Base-by-base conservation (phyloP, 1,284 basidiomycete genomes). In the Rhizoctonia solani region DNA sequence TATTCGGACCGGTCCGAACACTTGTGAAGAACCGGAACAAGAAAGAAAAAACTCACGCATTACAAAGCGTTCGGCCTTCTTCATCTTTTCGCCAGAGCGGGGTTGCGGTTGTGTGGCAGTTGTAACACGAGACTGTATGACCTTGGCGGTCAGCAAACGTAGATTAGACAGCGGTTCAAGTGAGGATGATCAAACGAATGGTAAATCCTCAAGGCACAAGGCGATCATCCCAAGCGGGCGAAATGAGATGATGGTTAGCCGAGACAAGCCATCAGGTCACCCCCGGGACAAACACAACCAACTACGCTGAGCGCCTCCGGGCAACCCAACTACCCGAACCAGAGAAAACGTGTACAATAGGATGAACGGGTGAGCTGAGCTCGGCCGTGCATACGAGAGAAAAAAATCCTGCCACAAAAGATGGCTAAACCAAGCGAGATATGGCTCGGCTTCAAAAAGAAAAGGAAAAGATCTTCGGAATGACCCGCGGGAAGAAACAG, bases 21-120 rank as follows among this genome's bases (percentile, higher is more conserved):
- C n/a, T n/a, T 9, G 27, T 16, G 25, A 46, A 25, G 50, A 16
- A 39, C 37, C 37, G 8, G 37, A 63, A 32, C 23, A 30, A 6
- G 46, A 23, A 25, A 67, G 41, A 54, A 29, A 47, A 19, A 23
- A 84, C 87, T 77, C 78, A 93, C 82, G 91, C 92, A 74, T 94
- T 93, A 81, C 92, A 94, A 54, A 93, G 90, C 0, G 92, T 93
- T 81, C 92, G 92, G 66, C 92, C 92, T 75, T 93, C 92, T 73
- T 93, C 91, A 74, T 93, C 92, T 77, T 93, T 93, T 71, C 92
- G 82, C 91, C 92, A 94, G 39, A 93, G 83, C n/a, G 92, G 92
- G 3, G 92, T 93, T 23, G 91, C 90, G 2, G 89, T 93, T 21
- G 91, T 94, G 73, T 92, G 88, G 78, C 92, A 93, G 74, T 93